Base-by-base conservation (phyloP, 768 basidiomycete genomes). In the Hydnomerulius pinastri region DNA sequence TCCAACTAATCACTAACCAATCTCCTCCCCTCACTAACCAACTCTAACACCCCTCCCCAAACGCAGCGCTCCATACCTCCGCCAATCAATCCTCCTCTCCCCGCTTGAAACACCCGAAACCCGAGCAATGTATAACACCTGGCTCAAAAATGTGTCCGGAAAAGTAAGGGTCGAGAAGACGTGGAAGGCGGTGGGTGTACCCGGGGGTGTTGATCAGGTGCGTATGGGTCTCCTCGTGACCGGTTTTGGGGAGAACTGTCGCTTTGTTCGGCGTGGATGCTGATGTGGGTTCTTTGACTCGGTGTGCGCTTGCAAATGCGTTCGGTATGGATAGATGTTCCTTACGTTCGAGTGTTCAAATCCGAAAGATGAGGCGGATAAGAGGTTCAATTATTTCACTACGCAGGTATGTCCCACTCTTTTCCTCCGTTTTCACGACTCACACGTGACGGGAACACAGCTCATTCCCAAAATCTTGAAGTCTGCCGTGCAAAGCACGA, bases 401-500 rank as follows among this genome's bases (percentile, higher is more conserved):
- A 87, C 83, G 18, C 92, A 92, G 76, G 91, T 88, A 56, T 43
- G 63, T 57, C 33, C 47, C 12, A 3, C 43, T 41, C n/a, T 10
- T 8, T 11, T 25, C 48, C 20, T 10, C 10, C 48, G 13, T n/a
- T 37, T 3, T 41, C 23, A 28, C n/a, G 28, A 32, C 33, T 35
- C 33, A 35, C 33, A 35, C 5, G 13, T 13, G 30, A 25, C 12
- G 25, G 47, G 25, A 32, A 24, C n/a, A 29, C 29, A 94, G 90
- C 72, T 94, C 23, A 77, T 98, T 1, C 94, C 97, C 7, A 64
- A 76, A 13, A 72, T 97, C 20, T 73, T 94, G 38, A 94, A 92
- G 70, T 98, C 95, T 2, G 97, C 97, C 0, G 92, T 98, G 5
- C 90, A 92, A 69, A 92, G 93, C 56, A 77, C 83, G 23, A 92